Evolutionary conservation across 2,329 filamentous ascomycete genomes (phyloP).

Genomic region (Fusarium chuoi): DNA sequence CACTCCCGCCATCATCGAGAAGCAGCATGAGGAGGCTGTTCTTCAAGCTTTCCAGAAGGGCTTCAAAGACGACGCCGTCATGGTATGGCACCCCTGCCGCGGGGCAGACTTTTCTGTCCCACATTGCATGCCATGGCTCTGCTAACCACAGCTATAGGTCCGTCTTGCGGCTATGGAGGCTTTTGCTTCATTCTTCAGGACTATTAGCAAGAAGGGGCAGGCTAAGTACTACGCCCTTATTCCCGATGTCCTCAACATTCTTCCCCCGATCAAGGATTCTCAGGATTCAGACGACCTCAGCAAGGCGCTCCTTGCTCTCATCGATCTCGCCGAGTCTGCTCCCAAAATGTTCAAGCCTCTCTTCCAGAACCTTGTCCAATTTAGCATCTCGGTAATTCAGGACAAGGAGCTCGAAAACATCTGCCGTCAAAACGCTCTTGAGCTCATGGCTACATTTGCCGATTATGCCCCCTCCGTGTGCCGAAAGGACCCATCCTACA

Average conservation of each 20-base stretch:
- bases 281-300: conserved; percentile 91
- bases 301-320: conserved; percentile 88
- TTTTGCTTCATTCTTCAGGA: conserved; percentile 95
- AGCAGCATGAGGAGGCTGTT: conserved; percentile 92
- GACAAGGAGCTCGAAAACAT: conserved; percentile 94
- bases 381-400: conserved; percentile 92
- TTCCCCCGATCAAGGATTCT: conserved; percentile 92
- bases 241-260: conserved; percentile 91
- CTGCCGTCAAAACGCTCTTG: conserved; percentile 91
- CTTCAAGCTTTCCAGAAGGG: conserved; percentile 88
- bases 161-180: conserved; percentile 95
- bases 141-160: conserved; percentile 64
- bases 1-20: conserved; percentile 94
- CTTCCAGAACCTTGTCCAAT: conserved; percentile 93
- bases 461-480: conserved; percentile 95
- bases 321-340: conserved; percentile 92
- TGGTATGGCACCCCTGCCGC: conserved; percentile 61
- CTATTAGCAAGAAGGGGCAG: conserved; percentile 87
- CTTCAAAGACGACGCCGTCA: conserved; percentile 87
- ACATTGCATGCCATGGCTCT: conserved; percentile 4
- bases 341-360: conserved; percentile 97
- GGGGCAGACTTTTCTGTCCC: conserved; percentile 11
- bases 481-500: conserved; percentile 91
- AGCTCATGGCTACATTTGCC: conserved; percentile 97
- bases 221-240: conserved; percentile 88